phyloP scores from a whole-genome alignment of 768 basidiomycete species.

The Rubroboletus pulcherrimus region DNA sequence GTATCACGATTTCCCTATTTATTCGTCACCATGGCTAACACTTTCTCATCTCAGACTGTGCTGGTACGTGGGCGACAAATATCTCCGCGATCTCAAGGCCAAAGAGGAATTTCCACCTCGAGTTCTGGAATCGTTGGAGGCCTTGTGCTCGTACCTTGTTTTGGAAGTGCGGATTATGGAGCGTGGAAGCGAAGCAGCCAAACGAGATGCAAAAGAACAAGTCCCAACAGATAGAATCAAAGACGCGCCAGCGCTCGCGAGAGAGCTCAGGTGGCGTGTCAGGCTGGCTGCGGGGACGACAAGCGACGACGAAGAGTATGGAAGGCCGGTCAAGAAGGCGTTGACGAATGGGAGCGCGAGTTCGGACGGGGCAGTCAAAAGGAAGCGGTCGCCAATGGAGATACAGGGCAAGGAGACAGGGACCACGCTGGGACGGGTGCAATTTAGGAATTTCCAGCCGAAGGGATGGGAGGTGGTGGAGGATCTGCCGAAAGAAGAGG shows the following conservation, averaged over 20 bases:
- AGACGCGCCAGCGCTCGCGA: constrained; percentile 74
- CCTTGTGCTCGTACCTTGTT: constrained; percentile 76
- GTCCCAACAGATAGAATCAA: constrained; percentile 79
- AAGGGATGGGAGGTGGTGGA: constrained; percentile 58
- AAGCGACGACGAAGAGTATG: constrained; percentile 64
- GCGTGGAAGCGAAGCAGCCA: constrained; percentile 61
- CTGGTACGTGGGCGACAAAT: constrained; percentile 88
- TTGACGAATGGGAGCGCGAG: constrained; percentile 26
- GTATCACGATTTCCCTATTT: constrained; percentile 38
- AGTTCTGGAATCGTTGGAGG: constrained; percentile 65
- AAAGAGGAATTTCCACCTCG: constrained; percentile 51
- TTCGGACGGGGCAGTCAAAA: constrained; percentile 34
- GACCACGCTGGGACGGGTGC: constrained; percentile 20
- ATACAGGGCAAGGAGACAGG: constrained; percentile 3
- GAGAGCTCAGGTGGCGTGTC: constrained; percentile 84
- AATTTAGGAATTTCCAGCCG: constrained; percentile 68
- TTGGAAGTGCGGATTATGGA: constrained; percentile 72
- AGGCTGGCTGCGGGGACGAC: constrained; percentile 54
- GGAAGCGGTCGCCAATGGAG: constrained; percentile 33
- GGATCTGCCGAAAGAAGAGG: constrained; percentile 41
- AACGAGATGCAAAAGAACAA: constrained; percentile 76
- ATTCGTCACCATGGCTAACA: constrained; percentile 3
- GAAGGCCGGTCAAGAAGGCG: constrained; percentile 23
- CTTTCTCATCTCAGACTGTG: constrained; percentile 53
- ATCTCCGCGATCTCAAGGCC: constrained; percentile 65